phyloP scores from a whole-genome alignment of 306 rosid genomes.

The Sicyos edulis region DNA sequence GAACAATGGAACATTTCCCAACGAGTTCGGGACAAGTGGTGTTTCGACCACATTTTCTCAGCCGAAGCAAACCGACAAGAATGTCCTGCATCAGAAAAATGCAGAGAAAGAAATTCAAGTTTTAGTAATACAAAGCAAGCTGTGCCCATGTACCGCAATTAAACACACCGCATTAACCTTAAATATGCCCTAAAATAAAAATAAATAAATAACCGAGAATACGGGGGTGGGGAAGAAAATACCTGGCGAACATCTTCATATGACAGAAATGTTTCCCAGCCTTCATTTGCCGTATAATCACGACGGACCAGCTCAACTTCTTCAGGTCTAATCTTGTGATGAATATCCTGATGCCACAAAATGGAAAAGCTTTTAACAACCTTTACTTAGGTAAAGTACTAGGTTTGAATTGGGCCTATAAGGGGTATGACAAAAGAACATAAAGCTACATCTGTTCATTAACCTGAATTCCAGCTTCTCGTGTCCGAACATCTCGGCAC shows the following conservation, averaged over 20 bases:
- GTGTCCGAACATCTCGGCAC: constrained; percentile 92
- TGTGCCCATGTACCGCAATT: not conserved
- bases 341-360: constrained; percentile 63
- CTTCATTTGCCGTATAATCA: constrained; percentile 85
- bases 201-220: no score
- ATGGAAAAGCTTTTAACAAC: not conserved
- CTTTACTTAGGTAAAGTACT: not conserved
- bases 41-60: constrained; percentile 78
- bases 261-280: constrained; percentile 96
- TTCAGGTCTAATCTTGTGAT: constrained; percentile 87
- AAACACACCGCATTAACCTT: not conserved
- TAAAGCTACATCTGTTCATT: constrained; percentile 5
- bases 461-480: constrained; percentile 99
- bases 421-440: not conserved
- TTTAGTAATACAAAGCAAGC: constrained; percentile 4
- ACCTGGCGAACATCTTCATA: constrained; percentile 93
- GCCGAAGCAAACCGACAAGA: constrained; percentile 81
- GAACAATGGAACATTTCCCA: constrained; percentile 85
- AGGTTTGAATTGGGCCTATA: not conserved
- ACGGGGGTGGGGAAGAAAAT: constrained; percentile 15
- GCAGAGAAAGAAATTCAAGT: constrained; percentile 19
- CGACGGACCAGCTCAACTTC: constrained; percentile 96
- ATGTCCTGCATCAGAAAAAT: constrained; percentile 52
- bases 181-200: no score
- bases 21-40: constrained; percentile 76